Conservation (phyloP, 2,329 filamentous ascomycete genomes). For the Fusarium nematophilum region DNA sequence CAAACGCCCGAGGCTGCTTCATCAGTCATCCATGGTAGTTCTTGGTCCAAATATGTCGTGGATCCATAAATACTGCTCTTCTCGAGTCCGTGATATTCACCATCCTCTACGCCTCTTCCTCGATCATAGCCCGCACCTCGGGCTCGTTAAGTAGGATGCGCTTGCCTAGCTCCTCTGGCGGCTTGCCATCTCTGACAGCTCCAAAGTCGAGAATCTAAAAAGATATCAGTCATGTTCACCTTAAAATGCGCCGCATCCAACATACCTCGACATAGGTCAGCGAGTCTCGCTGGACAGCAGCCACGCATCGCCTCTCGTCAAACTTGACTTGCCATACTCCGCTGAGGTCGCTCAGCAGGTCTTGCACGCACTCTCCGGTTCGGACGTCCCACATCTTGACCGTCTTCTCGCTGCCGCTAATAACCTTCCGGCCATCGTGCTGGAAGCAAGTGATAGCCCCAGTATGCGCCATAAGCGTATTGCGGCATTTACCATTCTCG, state of each 20-base stretch:
- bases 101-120: slow-evolving; percentile 55
- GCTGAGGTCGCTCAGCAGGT: slow-evolving; percentile 90
- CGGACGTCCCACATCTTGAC: slow-evolving; percentile 99
- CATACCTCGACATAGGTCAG: slow-evolving; percentile 96
- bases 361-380: slow-evolving; percentile 91
- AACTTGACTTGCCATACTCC: slow-evolving; percentile 99
- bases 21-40: slow-evolving; percentile 25
- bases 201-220: slow-evolving; percentile 94
- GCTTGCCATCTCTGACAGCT: slow-evolving; percentile 87
- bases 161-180: slow-evolving; percentile 79
- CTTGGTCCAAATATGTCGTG: slow-evolving; percentile 18
- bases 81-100: slow-evolving; percentile 12
- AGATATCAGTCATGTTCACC: not conserved
- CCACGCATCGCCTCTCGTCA: slow-evolving; percentile 93
- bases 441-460: slow-evolving; percentile 99
- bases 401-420: slow-evolving; percentile 93
- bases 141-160: slow-evolving; percentile 75
- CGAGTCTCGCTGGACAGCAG: slow-evolving; percentile 91
- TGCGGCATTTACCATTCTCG: slow-evolving; percentile 89
- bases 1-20: slow-evolving; percentile 38
- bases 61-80: slow-evolving; percentile 27
- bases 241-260: slow-evolving; percentile 7
- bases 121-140: slow-evolving; percentile 63
- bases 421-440: slow-evolving; percentile 95
- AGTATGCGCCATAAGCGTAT: slow-evolving; percentile 90